Conservation (phyloP, 345 rosid species). For the Murraya koenigii region DNA sequence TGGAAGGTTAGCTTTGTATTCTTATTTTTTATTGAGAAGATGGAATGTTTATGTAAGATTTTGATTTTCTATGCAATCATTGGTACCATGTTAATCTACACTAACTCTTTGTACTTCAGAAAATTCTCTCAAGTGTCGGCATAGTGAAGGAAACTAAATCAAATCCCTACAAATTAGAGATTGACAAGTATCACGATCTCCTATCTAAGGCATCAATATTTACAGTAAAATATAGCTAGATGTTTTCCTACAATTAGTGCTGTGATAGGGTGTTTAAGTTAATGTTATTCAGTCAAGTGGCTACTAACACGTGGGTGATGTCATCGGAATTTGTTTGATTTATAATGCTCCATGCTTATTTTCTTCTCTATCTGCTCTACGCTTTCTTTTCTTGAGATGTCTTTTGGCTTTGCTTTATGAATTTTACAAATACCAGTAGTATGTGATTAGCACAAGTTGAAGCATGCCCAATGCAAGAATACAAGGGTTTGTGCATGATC, state of each 20-base stretch:
- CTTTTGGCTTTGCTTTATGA: neutral
- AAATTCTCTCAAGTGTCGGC: neutral
- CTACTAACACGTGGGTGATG: neutral
- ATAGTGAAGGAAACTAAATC: no score
- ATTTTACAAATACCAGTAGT: neutral
- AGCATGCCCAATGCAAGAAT: neutral
- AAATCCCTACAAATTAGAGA: no score
- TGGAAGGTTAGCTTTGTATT: slow-evolving; percentile 65
- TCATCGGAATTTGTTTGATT: neutral
- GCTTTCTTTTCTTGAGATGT: neutral
- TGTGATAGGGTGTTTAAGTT: neutral
- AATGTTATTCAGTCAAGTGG: neutral
- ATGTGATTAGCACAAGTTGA: neutral
- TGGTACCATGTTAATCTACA: neutral
- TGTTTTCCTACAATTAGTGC: neutral
- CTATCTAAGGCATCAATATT: no score
- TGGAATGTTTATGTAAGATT: neutral
- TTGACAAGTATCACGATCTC: no score
- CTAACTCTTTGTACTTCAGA: neutral
- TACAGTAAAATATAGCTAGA: no score
- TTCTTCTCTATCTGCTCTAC: neutral
- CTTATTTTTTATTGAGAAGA: neutral
- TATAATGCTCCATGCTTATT: neutral
- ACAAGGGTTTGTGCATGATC: slow-evolving; percentile 20
- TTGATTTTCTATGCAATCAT: neutral